Evolutionary conservation across 805 yeast species (phyloP).

Genomic region (Starmerella khaoyaiensis): DNA sequence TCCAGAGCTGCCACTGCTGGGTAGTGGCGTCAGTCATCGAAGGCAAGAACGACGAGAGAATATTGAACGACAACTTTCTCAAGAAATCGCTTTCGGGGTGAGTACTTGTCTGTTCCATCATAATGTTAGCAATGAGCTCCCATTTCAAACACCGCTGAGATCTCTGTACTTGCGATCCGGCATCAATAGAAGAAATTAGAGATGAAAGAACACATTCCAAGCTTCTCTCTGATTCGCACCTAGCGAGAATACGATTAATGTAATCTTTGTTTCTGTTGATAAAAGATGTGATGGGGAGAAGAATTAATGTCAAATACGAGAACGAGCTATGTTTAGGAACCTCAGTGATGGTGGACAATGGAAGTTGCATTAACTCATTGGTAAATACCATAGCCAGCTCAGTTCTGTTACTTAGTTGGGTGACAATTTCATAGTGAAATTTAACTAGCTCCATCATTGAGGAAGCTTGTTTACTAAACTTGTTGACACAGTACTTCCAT

Average conservation of each 20-base stretch:
- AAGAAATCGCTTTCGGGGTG: not conserved
- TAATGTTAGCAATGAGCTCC: not conserved
- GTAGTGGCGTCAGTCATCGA: slow-evolving; percentile 4
- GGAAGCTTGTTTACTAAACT: no score
- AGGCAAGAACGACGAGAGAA: slow-evolving; percentile 2
- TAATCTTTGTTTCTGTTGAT: slow-evolving; percentile 1
- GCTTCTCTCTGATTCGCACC: slow-evolving; percentile 2
- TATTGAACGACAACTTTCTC: not conserved
- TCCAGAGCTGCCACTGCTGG: slow-evolving; percentile 2
- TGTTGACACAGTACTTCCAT: no score
- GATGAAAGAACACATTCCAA: slow-evolving; percentile 3
- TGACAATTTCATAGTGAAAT: slow-evolving; percentile 1
- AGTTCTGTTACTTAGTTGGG: not conserved
- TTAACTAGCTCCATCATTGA: slow-evolving; percentile 5
- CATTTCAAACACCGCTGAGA: not conserved
- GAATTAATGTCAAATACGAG: slow-evolving; percentile 7
- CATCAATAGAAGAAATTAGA: slow-evolving; percentile 3
- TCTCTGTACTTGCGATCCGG: slow-evolving; percentile 6
- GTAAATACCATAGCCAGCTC: slow-evolving; percentile 1
- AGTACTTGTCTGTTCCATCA: not conserved
- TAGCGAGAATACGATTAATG: slow-evolving; percentile 3
- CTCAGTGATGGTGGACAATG: not conserved
- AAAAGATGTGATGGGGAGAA: slow-evolving; percentile 7
- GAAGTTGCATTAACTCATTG: slow-evolving; percentile 1
- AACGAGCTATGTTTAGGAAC: slow-evolving; percentile 4